phyloP scores from a whole-genome alignment of 2,329 filamentous ascomycete species.

The Curvularia sp. region DNA sequence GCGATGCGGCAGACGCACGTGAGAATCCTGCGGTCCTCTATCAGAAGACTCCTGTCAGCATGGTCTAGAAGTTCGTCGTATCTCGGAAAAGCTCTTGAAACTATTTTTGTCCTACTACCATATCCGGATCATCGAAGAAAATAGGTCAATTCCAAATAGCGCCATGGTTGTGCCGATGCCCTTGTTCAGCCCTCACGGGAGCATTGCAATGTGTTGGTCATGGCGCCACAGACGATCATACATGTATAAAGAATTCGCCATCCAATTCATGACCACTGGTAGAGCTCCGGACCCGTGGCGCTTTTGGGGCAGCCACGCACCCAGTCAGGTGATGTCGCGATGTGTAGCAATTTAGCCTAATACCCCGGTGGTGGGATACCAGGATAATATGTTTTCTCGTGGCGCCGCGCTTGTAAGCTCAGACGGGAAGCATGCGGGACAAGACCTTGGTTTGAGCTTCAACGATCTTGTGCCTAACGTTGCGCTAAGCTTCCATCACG shows the following conservation, averaged over 20 bases:
- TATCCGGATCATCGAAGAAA: neutral
- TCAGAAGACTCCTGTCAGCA: too few species aligned
- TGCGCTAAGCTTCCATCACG: conserved; percentile 2
- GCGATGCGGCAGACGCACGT: neutral
- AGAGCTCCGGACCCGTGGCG: conserved; percentile 1
- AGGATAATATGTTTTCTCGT: conserved; percentile 7
- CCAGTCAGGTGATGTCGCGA: conserved; percentile 16
- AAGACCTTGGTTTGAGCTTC: conserved; percentile 10
- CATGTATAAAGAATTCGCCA: conserved; percentile 3
- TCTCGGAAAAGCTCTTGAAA: neutral
- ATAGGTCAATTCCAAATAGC: neutral
- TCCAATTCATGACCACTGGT: neutral
- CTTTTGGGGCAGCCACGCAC: conserved; percentile 12
- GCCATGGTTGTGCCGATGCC: neutral
- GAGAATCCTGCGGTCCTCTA: neutral
- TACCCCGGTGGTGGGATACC: conserved; percentile 16
- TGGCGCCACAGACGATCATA: conserved; percentile 4
- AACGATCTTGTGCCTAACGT: conserved; percentile 6
- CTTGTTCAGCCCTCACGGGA: neutral
- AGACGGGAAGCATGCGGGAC: conserved; percentile 13
- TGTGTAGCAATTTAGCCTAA: conserved; percentile 21
- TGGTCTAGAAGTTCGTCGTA: neutral
- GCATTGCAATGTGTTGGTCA: neutral
- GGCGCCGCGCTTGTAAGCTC: conserved; percentile 12
- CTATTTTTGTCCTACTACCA: neutral